Base-by-base conservation (phyloP, 31 red algal species). In the Bonnemaisonia californica region DNA sequence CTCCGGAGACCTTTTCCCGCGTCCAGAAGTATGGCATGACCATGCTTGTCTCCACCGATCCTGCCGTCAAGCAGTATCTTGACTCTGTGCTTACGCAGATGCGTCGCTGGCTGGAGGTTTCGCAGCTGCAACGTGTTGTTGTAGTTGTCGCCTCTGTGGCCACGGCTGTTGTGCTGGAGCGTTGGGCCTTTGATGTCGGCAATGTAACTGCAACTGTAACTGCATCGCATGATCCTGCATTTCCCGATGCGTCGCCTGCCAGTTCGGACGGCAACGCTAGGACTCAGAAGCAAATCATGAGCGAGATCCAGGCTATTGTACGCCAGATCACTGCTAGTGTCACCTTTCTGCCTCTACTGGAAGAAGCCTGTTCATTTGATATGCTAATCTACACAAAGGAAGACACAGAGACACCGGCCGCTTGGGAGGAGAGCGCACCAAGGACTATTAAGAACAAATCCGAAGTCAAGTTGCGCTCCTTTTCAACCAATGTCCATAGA, bases 291-390 rank as follows among this genome's bases (percentile, higher is more conserved):
- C 62, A 71, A 61, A 75, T 96, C 26, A 51, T 81, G 12, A 40
- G 26, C 2, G 92, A 98, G 74, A 98, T 98, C 36, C 96, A 95
- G 76, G 92, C 92, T 18, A 69, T 98, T 29, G 81, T 98, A n/a
- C 68, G 92, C 4, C 96, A 98, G 84, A 98, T 95, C 41, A 98
- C 93, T 28, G 92, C 96, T 30, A 95, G 87, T 29, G 88, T 98
- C 39, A 92, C 96, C 16, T 95, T 98, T 51, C 48, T 98, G 13
- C 96, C 96, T 2, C 78, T 98, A 3, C 72, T 98, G 36, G 87
- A 92, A 23, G 96, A 98, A 55, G 82, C 96, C 35, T 88, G 82
- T n/a, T 85, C 93, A 5, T 98, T 98, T 72, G 96, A 98, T 56
- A 80, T 98, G 47, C 71, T 98, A 8, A 84, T 98, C 61, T 98